Evolutionary conservation across 1,284 basidiomycete genomes (phyloP), one percentile per base, ranked within the genome.

Genomic region (Ganoderma resinaceum): DNA sequence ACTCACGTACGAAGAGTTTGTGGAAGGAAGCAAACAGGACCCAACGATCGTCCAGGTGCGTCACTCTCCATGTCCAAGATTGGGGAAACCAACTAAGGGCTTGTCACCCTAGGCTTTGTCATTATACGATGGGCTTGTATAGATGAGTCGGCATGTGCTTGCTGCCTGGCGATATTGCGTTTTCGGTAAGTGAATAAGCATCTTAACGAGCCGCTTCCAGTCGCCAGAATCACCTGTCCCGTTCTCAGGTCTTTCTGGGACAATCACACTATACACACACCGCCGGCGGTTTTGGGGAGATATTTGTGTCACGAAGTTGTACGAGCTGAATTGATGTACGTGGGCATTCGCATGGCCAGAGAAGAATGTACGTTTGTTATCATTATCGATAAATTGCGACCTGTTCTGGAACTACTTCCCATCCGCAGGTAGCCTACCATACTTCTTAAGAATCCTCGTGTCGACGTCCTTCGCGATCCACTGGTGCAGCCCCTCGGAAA

Each of bases 1-100:
- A 77, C 84, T 98, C 67, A 96, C 95, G 0, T 98, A 91, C 80
- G 95, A 97, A 18, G 96, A 99, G 81, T 99, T 99, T 80, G 95
- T 96, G 55, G 95, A 98, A 80, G 97, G 97, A 57, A 95, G 93
- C 80, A 98, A 98, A 82, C 95, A 97, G 81, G 96, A 99, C 82
- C 97, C 97, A 43, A 98, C 97, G 29, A 98, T 99, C 79, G 96
- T 98, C 29, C 95, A 98, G 90, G 96, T 93, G 70, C 70, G 87
- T 78, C 35, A 67, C 42, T 42, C 67, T 61, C 61, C 37, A 60
- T 26, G 60, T 58, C 65, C 38, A n/a, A 33, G 40, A 26, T 60
- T 42, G 35, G 37, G 2, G 16, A 35, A 59, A 38, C 58, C 29
- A 58, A 33, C 31, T 11, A 31, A 37, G 65, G 38, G 65, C 43